Base-by-base conservation (phyloP, 129 eudicot genomes). In the Tagetes erecta region DNA sequence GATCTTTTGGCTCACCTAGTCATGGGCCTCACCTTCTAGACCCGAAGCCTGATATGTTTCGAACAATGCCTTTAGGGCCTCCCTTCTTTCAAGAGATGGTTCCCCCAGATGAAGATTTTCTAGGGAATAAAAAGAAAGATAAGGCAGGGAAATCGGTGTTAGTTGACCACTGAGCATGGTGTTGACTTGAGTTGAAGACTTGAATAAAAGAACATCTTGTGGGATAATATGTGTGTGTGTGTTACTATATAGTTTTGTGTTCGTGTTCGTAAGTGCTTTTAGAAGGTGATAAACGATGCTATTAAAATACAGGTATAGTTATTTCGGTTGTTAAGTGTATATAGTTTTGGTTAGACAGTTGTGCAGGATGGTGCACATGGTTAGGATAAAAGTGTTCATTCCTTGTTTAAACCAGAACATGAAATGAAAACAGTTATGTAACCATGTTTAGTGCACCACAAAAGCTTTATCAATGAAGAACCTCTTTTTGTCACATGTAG, bases 31-130 rank as follows among this genome's bases (percentile, higher is more conserved):
- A 69, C 46, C 62, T 77, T 64, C 79, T 71, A 38, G 83, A 86
- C 60, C 78, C 73, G 20, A 84, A 83, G 69, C 81, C 87, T 0
- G 86, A 85, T 41, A 81, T 85, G 69, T 77, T 85, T 64, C 77
- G 63, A 33, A 83, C 86, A 52, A 58, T 78, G 66, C 83, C 83
- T 35, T 79, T 64, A 63, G 80, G 78, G 47, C 72, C 87, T 70
- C 83, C 83, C 45, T 77, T 80, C 31, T 82, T 80, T 73, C 76
- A 70, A 45, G 89, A 89, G 59, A 65, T 50, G 13, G 68, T 62
- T 46, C 76, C 67, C 4, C 56, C 67, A 3, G 89, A 80, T 11
- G 84, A 78, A 13, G 90, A 82, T 52, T 76, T 86, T 74, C 42
- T 74, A 3, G 80, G 87, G 70, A 80, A 78, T 74, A 85, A 82